Evolutionary conservation across 441 rosid species (phyloP).

Genomic region (Sinapis alba): DNA sequence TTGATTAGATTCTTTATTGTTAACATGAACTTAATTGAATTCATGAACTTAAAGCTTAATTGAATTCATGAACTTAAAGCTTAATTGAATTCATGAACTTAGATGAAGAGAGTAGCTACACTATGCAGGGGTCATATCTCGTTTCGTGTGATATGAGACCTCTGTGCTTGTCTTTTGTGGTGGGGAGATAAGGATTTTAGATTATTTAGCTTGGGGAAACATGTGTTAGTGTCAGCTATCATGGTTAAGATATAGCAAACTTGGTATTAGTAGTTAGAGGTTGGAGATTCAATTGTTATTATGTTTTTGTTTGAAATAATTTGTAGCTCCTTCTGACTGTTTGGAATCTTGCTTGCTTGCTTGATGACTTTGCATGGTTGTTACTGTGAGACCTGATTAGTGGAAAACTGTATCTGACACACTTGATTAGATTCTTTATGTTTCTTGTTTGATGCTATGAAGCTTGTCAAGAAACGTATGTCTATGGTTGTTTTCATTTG

Average conservation of each 20-base stretch:
- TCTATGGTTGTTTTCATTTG: neutral
- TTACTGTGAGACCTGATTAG: neutral
- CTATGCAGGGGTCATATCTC: neutral
- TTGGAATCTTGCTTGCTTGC: neutral
- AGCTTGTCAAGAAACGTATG: neutral
- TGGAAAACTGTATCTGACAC: neutral
- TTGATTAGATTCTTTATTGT: too few species aligned
- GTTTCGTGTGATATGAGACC: too few species aligned
- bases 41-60: too few species aligned
- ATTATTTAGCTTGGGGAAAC: neutral
- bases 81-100: neutral
- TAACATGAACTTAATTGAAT: too few species aligned
- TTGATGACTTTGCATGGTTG: neutral
- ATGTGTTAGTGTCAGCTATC: neutral
- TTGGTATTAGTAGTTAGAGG: conserved; percentile 4
- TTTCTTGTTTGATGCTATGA: neutral
- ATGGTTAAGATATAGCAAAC: neutral
- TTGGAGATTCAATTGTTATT: neutral
- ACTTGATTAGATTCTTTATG: neutral
- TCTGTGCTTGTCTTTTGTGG: neutral
- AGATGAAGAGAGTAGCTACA: neutral
- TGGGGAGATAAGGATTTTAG: neutral
- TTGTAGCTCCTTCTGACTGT: neutral
- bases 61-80: too few species aligned
- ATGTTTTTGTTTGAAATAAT: neutral